phyloP scores from a whole-genome alignment of 768 basidiomycete species.

The Suillus variegatus region DNA sequence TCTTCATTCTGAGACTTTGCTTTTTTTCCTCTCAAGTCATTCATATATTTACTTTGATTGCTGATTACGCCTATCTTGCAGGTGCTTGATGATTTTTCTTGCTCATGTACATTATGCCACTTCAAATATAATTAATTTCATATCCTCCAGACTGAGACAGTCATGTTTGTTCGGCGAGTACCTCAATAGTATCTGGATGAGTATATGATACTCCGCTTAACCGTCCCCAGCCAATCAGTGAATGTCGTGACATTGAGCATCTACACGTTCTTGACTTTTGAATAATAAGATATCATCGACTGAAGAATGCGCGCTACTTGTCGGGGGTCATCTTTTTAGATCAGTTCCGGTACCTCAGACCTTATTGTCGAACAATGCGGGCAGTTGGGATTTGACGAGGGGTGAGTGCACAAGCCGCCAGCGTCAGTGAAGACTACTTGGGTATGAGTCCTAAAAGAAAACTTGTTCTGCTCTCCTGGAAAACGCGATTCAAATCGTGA shows the following conservation, averaged over 20 bases:
- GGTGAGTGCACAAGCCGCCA: background rate
- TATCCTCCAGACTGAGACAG: background rate
- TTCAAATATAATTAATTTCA: background rate
- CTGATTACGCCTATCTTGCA: background rate
- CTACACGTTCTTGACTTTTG: no score
- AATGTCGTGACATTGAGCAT: background rate
- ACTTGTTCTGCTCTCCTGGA: background rate
- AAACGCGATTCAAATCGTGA: background rate
- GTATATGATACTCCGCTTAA: background rate
- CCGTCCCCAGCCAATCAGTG: background rate
- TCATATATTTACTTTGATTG: background rate
- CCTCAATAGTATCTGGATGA: background rate
- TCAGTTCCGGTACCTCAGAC: no score
- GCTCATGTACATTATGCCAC: background rate
- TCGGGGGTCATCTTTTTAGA: no score
- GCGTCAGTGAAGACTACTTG: background rate
- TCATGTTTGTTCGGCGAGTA: background rate
- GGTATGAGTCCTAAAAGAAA: no score
- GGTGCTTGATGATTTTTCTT: background rate
- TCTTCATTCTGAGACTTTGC: conserved; percentile 14
- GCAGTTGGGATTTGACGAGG: background rate
- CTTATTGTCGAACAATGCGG: background rate
- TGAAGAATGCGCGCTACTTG: no score
- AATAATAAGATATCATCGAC: no score
- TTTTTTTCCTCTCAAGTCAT: background rate